Evolutionary conservation across 805 yeast species (phyloP).

Genomic region (Myxozyma neotropica): DNA sequence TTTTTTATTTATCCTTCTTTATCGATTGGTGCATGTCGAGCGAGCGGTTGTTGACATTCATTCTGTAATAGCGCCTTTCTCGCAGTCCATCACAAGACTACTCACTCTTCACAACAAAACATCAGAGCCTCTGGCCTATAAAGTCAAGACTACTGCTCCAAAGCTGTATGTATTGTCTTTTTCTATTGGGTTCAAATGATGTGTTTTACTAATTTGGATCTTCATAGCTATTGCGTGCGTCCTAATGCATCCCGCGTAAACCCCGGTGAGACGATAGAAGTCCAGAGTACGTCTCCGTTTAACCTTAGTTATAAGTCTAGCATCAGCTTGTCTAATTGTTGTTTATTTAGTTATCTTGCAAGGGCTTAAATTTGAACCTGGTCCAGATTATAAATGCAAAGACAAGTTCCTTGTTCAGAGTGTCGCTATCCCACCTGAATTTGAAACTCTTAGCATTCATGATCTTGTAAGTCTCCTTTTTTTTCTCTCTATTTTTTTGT

Average conservation of each 20-base stretch:
- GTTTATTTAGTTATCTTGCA: constrained; percentile 64
- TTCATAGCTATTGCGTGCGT: constrained; percentile 76
- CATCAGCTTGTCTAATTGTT: not conserved
- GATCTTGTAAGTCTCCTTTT: constrained; percentile 19
- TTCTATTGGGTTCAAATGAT: not conserved
- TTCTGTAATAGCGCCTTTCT: constrained; percentile 68
- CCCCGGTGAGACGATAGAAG: constrained; percentile 72
- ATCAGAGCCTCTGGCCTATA: constrained; percentile 72
- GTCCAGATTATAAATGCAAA: constrained; percentile 72
- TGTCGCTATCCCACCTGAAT: constrained; percentile 58
- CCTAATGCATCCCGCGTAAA: constrained; percentile 84
- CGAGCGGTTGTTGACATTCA: not conserved
- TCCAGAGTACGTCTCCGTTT: constrained; percentile 48
- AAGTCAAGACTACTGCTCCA: constrained; percentile 98
- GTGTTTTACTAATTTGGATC: not conserved
- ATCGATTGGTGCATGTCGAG: not conserved
- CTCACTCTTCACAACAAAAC: constrained; percentile 62
- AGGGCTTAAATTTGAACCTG: constrained; percentile 76
- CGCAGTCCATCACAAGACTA: constrained; percentile 67
- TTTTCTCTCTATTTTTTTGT: not conserved
- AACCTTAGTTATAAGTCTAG: not conserved
- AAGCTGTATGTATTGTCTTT: constrained; percentile 54
- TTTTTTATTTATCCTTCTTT: not conserved
- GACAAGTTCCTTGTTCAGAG: constrained; percentile 92
- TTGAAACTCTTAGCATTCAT: constrained; percentile 17